Evolutionary conservation across 805 yeast genomes (phyloP).

Genomic region (Wickerhamiella allomyrinae): DNA sequence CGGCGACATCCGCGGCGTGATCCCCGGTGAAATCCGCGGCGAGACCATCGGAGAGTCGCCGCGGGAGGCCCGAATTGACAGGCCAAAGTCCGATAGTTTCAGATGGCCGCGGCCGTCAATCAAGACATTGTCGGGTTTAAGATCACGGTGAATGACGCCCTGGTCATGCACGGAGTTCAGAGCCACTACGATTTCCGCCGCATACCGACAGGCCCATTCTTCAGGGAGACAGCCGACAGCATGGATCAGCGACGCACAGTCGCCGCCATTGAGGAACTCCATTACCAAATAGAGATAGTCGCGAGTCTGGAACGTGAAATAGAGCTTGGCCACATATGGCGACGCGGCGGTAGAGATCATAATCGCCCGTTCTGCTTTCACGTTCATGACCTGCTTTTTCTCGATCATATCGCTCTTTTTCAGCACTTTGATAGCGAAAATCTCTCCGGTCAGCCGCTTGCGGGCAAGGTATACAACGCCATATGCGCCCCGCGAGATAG

Average conservation of each 20-base stretch:
- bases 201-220: slow-evolving; percentile 65
- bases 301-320: slow-evolving; percentile 75
- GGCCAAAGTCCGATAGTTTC: slow-evolving; percentile 89
- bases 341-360: slow-evolving; percentile 86
- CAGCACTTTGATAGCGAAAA: slow-evolving; percentile 85
- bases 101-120: slow-evolving; percentile 81
- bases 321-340: slow-evolving; percentile 82
- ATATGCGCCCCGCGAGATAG: slow-evolving; percentile 94
- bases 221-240: slow-evolving; percentile 72
- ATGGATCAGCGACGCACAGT: slow-evolving; percentile 72
- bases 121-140: slow-evolving; percentile 86
- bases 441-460: slow-evolving; percentile 77
- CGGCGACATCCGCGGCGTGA: not conserved
- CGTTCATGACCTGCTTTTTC: slow-evolving; percentile 89
- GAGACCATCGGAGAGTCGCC: not conserved
- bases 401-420: slow-evolving; percentile 93
- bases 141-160: slow-evolving; percentile 87
- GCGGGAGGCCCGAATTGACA: slow-evolving; percentile 32
- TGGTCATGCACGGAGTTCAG: slow-evolving; percentile 76
- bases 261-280: slow-evolving; percentile 96
- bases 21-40: slow-evolving; percentile 29
- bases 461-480: slow-evolving; percentile 86
- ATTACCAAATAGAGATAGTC: slow-evolving; percentile 82
- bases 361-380: slow-evolving; percentile 90
- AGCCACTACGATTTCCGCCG: slow-evolving; percentile 83